Conservation (phyloP, 495 filamentous ascomycete genomes). For the Penicillium desertorum region DNA sequence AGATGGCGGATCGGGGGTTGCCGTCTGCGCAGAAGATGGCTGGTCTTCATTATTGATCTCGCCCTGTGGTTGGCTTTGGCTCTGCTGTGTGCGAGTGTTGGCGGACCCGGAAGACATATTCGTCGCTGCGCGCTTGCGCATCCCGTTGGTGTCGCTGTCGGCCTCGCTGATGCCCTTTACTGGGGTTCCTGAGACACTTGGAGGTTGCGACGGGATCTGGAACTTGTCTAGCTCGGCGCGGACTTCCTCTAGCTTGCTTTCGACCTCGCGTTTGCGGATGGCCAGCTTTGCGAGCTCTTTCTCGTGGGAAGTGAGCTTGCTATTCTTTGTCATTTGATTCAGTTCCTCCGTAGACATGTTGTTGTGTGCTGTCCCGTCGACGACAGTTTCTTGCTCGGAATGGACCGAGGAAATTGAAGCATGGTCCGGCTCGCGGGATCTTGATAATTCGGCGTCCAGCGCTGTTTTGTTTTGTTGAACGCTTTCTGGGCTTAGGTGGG, state of each 20-base stretch:
- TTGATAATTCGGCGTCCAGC: neutral
- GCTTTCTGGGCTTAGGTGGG: slow-evolving; percentile 13
- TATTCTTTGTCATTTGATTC: slow-evolving; percentile 33
- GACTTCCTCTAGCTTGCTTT: slow-evolving; percentile 62
- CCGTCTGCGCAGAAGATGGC: slow-evolving; percentile 9
- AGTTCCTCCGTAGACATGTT: slow-evolving; percentile 27
- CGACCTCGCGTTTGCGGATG: slow-evolving; percentile 64
- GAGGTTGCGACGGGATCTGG: slow-evolving; percentile 31
- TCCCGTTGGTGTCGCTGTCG: slow-evolving; percentile 43
- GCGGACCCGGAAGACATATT: slow-evolving; percentile 58
- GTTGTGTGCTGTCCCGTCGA: slow-evolving; percentile 24
- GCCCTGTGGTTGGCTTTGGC: slow-evolving; percentile 8
- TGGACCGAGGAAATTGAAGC: slow-evolving; percentile 24
- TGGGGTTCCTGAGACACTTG: slow-evolving; percentile 7
- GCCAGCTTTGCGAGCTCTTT: slow-evolving; percentile 76
- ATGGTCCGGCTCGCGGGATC: slow-evolving; percentile 12
- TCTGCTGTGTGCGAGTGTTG: slow-evolving; percentile 64
- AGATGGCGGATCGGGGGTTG: slow-evolving; percentile 18
- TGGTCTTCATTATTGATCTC: slow-evolving; percentile 15
- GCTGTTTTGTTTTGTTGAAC: slow-evolving; percentile 14
- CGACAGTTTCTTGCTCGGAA: slow-evolving; percentile 21
- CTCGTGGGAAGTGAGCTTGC: slow-evolving; percentile 55
- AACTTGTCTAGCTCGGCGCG: slow-evolving; percentile 44
- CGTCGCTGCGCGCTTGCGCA: slow-evolving; percentile 43
- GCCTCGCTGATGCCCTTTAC: slow-evolving; percentile 29